A percentile compares a stretch with the other conserved stretches of the same genome.
These are phyloP conservation scores for Cubamyces sp. DNA, from an alignment of 768 basidiomycete species.

Conservation along the genomic window DNA sequence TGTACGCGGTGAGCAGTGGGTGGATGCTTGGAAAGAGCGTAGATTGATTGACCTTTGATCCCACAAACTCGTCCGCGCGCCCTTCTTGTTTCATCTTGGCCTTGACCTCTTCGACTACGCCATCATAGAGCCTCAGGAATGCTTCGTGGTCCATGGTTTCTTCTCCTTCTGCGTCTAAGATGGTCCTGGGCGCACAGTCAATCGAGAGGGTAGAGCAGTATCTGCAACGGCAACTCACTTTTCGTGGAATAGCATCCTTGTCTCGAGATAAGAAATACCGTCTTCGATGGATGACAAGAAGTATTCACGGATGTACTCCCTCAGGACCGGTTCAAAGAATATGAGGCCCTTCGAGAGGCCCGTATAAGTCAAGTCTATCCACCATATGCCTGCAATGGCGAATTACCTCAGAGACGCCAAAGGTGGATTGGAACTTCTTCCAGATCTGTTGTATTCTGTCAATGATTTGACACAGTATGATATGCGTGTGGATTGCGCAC, in stretches of 20 bases:
- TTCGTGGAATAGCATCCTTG: slow-evolving; percentile 63
- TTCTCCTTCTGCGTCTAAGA: slow-evolving; percentile 59
- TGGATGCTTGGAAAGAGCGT: background rate
- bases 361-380: background rate
- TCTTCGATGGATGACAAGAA: slow-evolving; percentile 66
- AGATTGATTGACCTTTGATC: slow-evolving; percentile 52
- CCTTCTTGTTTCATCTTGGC: slow-evolving; percentile 53
- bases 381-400: background rate
- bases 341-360: slow-evolving; percentile 39
- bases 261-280: slow-evolving; percentile 73
- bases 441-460: slow-evolving; percentile 57
- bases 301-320: slow-evolving; percentile 64
- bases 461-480: background rate
- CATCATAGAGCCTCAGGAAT: slow-evolving; percentile 58
- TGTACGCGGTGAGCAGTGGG: background rate
- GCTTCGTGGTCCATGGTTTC: slow-evolving; percentile 63
- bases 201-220: background rate
- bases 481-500: slow-evolving; percentile 34
- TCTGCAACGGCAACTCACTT: slow-evolving; percentile 43
- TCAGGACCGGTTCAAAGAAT: slow-evolving; percentile 59
- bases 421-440: slow-evolving; percentile 68
- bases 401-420: slow-evolving; percentile 51
- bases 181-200: slow-evolving; percentile 43
- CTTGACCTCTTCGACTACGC: slow-evolving; percentile 56
- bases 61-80: slow-evolving; percentile 64